Conservation (phyloP, 176 grass and related monocot species). For the bread wheat (Triticum aestivum) region IWGSC_CS_RefSeq_v2.1 NC_057800.1:352582777-352583276, state of each 20-base stretch:
- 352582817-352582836: conserved; percentile 34
- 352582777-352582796: conserved; percentile 26
- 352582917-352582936: background rate
- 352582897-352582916: conserved; percentile 25
- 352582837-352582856: conserved; percentile 18
- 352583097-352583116: conserved; percentile 9
- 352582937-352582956: conserved; percentile 27
- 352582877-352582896: conserved; percentile 9
- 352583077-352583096: conserved; percentile 39
- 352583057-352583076: background rate
- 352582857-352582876: background rate
- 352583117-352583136: background rate
- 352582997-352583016: conserved; percentile 21
- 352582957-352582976: conserved; percentile 37
- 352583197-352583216: too few relatives aligned
- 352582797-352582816: conserved; percentile 26
- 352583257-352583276: too few relatives aligned
- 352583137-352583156: background rate
- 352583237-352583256: too few relatives aligned
- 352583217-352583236: too few relatives aligned
- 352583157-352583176: too few relatives aligned
- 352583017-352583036: background rate
- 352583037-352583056: background rate
- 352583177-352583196: too few relatives aligned
- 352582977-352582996: conserved; percentile 31